Evolutionary conservation across 306 rosid genomes (phyloP), one percentile per base, ranked within the genome.

Genomic region (Corylus avellana): DNA sequence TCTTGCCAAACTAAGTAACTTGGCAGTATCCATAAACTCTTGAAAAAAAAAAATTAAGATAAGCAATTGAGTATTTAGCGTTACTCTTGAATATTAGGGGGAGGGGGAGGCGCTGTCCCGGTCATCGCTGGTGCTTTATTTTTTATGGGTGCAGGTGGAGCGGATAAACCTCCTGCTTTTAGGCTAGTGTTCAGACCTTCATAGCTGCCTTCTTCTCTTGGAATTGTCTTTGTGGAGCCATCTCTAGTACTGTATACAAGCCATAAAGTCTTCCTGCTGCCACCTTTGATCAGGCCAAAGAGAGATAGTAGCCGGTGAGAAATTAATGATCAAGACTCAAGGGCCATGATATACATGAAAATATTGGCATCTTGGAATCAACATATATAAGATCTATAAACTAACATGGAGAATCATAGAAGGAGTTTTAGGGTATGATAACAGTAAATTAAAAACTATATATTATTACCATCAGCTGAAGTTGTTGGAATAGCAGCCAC

Each of bases 111-210:
- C 35, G 35, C 35, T 32, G 35, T 2, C 35, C 35, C 35, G 35
- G 35, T 32, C 35, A 32, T 32, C 2, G 35, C 35, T 32, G 35
- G 35, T 32, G 35, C 35, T 32, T 32, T 32, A 68, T 77, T 83
- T 83, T 61, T 59, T 4, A 10, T 3, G 14, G 87, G 89, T 5
- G 87, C 1, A 0, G 89, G 87, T 29, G 87, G 89, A 7, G 89
- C 75, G 48, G 75, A 8, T 44, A 2, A 48, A 35, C 0, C 0
- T 12, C 2, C 35, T 20, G 16, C 0, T 58, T 74, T 53, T 1
- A 84, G 70, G 13, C 75, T 80, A 59, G 4, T 72, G 27, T 55
- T 58, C 63, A 61, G 32, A 70, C 57, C 77, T 48, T 78, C 64
- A 80, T n/a, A 50, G 56, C 25, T 70, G 16, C 51, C 61, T 78